phyloP scores from a whole-genome alignment of 164 flowering plant species.

The Berberis vulgaris region DNA sequence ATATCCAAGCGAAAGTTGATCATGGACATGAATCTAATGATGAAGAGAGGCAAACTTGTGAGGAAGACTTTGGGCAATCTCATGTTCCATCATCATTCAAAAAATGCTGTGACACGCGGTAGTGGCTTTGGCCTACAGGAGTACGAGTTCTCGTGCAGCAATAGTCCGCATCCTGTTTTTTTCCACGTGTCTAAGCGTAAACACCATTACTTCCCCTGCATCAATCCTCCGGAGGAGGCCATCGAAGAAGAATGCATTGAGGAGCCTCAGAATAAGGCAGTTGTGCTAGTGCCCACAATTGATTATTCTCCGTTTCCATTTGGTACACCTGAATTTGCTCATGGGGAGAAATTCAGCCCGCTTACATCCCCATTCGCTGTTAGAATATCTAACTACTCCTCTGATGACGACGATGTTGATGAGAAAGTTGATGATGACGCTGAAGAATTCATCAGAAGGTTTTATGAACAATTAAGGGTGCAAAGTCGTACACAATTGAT shows the following conservation, averaged over 20 bases:
- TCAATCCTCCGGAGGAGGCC: slow-evolving; percentile 15
- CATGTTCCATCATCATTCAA: slow-evolving; percentile 27
- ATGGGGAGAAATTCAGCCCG: slow-evolving; percentile 24
- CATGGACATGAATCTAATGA: slow-evolving; percentile 42
- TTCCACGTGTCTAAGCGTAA: slow-evolving; percentile 32
- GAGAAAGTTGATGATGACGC: slow-evolving; percentile 39
- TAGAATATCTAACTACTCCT: slow-evolving; percentile 29
- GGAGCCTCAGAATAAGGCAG: slow-evolving; percentile 3
- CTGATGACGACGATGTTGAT: slow-evolving; percentile 23
- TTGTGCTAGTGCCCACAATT: slow-evolving; percentile 25
- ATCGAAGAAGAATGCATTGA: too few species aligned
- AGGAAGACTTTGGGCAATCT: slow-evolving; percentile 28
- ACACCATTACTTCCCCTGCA: slow-evolving; percentile 46
- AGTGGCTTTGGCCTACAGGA: slow-evolving; percentile 27
- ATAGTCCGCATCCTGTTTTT: slow-evolving; percentile 51
- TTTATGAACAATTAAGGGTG: slow-evolving; percentile 41
- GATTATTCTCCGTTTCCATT: slow-evolving; percentile 20
- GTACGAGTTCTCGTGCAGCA: slow-evolving; percentile 55
- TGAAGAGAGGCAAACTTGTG: slow-evolving; percentile 43
- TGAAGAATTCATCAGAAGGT: slow-evolving; percentile 47
- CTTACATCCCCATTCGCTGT: slow-evolving; percentile 28
- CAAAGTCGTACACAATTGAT: slow-evolving; percentile 39
- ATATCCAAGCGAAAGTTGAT: slow-evolving; percentile 40
- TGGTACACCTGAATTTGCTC: slow-evolving; percentile 9
- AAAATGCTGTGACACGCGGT: slow-evolving; percentile 13